Conservation (phyloP, 2,329 filamentous ascomycete species). For the Cladosporium sp. region DNA sequence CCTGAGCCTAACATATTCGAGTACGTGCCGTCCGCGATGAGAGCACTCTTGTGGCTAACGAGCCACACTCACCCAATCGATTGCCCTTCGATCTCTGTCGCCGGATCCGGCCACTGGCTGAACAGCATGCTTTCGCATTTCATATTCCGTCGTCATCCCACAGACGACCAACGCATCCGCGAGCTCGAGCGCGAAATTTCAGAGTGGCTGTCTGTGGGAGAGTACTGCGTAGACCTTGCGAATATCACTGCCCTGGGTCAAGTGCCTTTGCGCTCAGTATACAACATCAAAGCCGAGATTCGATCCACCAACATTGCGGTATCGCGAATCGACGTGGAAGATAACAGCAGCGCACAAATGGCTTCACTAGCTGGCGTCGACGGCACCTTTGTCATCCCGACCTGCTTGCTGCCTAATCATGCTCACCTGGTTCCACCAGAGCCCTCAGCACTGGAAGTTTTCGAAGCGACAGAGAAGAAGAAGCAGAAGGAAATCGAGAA, state of each 20-base stretch:
- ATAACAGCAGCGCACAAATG: not conserved
- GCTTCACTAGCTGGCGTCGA: constrained; percentile 38
- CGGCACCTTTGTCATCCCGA: constrained; percentile 51
- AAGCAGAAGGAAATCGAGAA: not conserved
- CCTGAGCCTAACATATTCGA: not conserved
- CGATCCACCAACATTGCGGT: constrained; percentile 5
- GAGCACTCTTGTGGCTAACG: constrained; percentile 51
- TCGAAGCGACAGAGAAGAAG: not conserved
- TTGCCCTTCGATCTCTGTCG: constrained; percentile 52
- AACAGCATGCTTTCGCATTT: constrained; percentile 50
- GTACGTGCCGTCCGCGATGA: constrained; percentile 39
- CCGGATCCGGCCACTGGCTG: constrained; percentile 55
- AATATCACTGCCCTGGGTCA: constrained; percentile 49
- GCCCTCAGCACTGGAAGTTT: constrained; percentile 40
- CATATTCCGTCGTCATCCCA: constrained; percentile 53
- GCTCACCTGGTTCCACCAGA: constrained; percentile 53
- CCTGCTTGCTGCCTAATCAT: constrained; percentile 56
- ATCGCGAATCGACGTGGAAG: not conserved
- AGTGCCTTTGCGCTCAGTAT: constrained; percentile 53
- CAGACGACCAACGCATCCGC: constrained; percentile 48
- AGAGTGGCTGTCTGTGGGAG: constrained; percentile 55
- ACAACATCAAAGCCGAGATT: constrained; percentile 44
- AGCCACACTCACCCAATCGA: constrained; percentile 57
- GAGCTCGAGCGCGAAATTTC: constrained; percentile 51
- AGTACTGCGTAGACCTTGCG: constrained; percentile 52